phyloP scores from a whole-genome alignment of 1,139 yeast genomes.

The Magnusiomyces paraingens region DNA sequence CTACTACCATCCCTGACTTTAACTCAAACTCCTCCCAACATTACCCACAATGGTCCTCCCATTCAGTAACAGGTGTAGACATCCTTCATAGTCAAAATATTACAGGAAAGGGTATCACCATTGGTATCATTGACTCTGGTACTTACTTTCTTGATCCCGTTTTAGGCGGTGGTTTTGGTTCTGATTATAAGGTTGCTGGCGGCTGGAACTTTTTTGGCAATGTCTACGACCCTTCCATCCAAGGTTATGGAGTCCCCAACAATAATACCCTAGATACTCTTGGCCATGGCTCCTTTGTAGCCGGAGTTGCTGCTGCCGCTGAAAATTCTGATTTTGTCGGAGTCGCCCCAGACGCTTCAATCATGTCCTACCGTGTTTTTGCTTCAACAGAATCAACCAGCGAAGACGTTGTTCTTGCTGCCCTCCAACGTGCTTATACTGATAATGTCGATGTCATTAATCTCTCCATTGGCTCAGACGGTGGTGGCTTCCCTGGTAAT shows the following conservation, averaged over 20 bases:
- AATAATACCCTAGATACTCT: conserved; percentile 21
- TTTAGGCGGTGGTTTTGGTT: conserved; percentile 23
- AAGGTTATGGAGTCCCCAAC: conserved; percentile 7
- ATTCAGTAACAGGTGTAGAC: conserved; percentile 20
- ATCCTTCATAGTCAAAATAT: conserved; percentile 17
- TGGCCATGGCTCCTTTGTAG: conserved; percentile 23
- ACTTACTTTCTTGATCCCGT: conserved; percentile 18
- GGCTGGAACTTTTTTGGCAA: conserved; percentile 19
- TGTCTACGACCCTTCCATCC: conserved; percentile 3
- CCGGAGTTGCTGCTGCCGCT: conserved; percentile 22
- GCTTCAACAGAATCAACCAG: conserved; percentile 20
- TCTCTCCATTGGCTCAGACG: conserved; percentile 18
- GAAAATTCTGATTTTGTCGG: conserved; percentile 15
- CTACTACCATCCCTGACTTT: not conserved
- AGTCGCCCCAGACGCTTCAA: conserved; percentile 22
- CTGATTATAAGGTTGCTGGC: conserved; percentile 18
- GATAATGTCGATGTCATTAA: conserved; percentile 20
- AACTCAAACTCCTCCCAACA: not conserved
- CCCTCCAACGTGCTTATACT: conserved; percentile 19
- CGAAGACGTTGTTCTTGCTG: conserved; percentile 20
- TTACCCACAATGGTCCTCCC: conserved; percentile 19
- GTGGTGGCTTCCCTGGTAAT: conserved; percentile 17
- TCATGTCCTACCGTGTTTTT: conserved; percentile 21
- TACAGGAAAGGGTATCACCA: conserved; percentile 16
- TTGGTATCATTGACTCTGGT: conserved; percentile 21